Base-by-base conservation (phyloP, 306 rosid species). In the Aeschynomene evenia region DNA sequence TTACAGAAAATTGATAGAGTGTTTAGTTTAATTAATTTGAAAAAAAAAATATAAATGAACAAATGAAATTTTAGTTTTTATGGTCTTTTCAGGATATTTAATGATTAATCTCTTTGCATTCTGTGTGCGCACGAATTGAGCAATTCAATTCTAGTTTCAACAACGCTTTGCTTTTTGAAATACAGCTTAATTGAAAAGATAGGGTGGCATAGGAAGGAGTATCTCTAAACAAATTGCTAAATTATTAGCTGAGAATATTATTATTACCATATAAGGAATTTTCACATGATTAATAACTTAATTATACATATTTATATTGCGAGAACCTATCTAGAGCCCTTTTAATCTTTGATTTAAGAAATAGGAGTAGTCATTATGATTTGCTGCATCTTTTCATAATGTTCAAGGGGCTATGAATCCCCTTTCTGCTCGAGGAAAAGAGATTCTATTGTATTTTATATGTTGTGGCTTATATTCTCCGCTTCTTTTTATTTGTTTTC, bases 181-280 rank as follows among this genome's bases (percentile, higher is more conserved):
- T n/a, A 14, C 45, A 39, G 1, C 14, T 14, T 13, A 22, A 36
- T 40, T 18, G 51, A 37, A 11, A 37, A 37, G 20, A 20, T 13
- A 23, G 37, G 36, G 61, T 9, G 34, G 59, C 7, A 54, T n/a
- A n/a, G n/a, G 61, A 21, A 2, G 46, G n/a, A 9, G 21, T 42
- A 55, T 69, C 37, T 40, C 6, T 15, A 24, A 46, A 11, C 28
- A 28, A 9, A 49, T 48, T 75, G 8, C 36, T 4, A n/a, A n/a
- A n/a, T n/a, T n/a, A n/a, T n/a, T n/a, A n/a, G n/a, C n/a, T 18
- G n/a, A 66, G 49, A 59, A 59, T 59, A 52, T 36, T 28, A 26
- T 33, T 60, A 21, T 72, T 21, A 34, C 28, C 2, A 12, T n/a
- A 55, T 40, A 50, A 72, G 61, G 26, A 66, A 66, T 33, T 72